phyloP scores from a whole-genome alignment of 306 rosid genomes.

The Citrullus amarus region DNA sequence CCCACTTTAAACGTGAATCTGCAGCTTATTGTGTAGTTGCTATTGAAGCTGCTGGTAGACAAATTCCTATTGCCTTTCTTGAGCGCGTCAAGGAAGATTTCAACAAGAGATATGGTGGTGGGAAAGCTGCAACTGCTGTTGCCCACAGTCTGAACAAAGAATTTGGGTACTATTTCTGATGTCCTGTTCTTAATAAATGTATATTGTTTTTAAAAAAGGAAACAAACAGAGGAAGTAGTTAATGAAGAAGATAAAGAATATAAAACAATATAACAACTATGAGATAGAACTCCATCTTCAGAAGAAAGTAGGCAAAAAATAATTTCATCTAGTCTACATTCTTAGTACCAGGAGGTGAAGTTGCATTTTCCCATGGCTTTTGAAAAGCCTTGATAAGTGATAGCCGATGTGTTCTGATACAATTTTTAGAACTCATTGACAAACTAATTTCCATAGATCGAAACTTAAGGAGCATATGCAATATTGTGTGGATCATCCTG shows the following conservation, averaged over 20 bases:
- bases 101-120: constrained; percentile 66
- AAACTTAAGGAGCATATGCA: constrained; percentile 94
- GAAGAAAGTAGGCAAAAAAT: not conserved
- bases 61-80: constrained; percentile 70
- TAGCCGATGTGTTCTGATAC: not conserved
- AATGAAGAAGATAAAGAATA: not conserved
- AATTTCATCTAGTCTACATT: not conserved
- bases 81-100: constrained; percentile 85
- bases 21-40: constrained; percentile 91
- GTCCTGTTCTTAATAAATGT: not conserved
- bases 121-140: constrained; percentile 76
- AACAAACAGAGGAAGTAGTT: not conserved
- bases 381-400: not conserved
- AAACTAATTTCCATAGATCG: constrained; percentile 29
- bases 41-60: constrained; percentile 79
- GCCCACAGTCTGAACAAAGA: constrained; percentile 57
- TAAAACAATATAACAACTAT: not conserved
- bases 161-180: constrained; percentile 46
- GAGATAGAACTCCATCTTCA: not conserved
- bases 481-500: constrained; percentile 86
- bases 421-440: constrained; percentile 1
- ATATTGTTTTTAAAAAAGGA: not conserved
- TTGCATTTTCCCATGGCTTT: not conserved
- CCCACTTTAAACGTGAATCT: constrained; percentile 6
- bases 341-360: not conserved